Conservation (phyloP, 2,329 filamentous ascomycete genomes). For the Monosporascus ibericus region DNA sequence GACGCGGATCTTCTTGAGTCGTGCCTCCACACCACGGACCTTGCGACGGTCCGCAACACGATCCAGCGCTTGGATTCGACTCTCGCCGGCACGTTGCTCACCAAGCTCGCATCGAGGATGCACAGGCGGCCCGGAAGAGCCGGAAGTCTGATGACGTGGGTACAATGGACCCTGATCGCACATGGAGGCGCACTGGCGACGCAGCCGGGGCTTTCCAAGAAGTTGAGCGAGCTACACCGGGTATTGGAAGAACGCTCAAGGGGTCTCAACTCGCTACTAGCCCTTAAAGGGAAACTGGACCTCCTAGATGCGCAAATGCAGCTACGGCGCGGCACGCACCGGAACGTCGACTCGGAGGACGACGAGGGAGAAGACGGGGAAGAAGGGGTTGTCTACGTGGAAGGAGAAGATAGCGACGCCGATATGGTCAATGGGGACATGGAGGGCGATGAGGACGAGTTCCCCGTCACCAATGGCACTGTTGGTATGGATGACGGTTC, state of each 20-base stretch:
- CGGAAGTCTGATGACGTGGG: slow-evolving; percentile 87
- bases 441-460: slow-evolving; percentile 53
- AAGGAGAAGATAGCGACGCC: slow-evolving; percentile 65
- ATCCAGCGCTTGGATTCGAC: slow-evolving; percentile 85
- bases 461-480: slow-evolving; percentile 48
- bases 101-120: slow-evolving; percentile 79
- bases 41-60: slow-evolving; percentile 74
- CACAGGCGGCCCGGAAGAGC: slow-evolving; percentile 83
- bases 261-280: slow-evolving; percentile 73
- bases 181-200: slow-evolving; percentile 88
- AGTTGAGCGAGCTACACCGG: slow-evolving; percentile 72
- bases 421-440: slow-evolving; percentile 36
- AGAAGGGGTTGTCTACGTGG: slow-evolving; percentile 77
- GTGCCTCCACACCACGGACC: slow-evolving; percentile 76
- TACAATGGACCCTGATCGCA: slow-evolving; percentile 88
- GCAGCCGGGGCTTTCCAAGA: slow-evolving; percentile 75
- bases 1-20: slow-evolving; percentile 86
- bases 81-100: slow-evolving; percentile 71
- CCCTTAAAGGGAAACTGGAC: slow-evolving; percentile 91
- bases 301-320: slow-evolving; percentile 89
- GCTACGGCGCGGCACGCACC: slow-evolving; percentile 65
- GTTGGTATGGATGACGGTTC: slow-evolving; percentile 44
- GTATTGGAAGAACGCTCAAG: slow-evolving; percentile 83
- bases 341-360: slow-evolving; percentile 44
- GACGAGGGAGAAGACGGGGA: slow-evolving; percentile 57